Evolutionary conservation across 1,139 yeast genomes (phyloP), one percentile per base, ranked within the genome.

Genomic region (Candida tropicalis): DNA sequence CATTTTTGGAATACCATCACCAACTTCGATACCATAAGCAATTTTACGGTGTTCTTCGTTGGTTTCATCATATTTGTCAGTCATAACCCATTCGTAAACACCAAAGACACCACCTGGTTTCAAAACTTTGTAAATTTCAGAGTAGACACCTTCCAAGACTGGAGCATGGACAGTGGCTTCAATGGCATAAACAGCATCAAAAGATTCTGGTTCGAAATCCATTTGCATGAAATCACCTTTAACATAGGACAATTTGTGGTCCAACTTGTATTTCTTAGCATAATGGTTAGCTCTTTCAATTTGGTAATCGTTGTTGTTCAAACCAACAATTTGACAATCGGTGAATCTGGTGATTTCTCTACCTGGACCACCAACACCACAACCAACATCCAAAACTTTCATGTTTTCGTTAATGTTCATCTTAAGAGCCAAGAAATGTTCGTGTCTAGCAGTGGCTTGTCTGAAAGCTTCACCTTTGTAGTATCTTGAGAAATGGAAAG

Each of bases 341-440:
- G 98, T 85, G 73, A 93, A 93, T 65, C 97, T 81, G 51, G 86
- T 78, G 62, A 93, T 93, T 72, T 93, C 97, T 68, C 97, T 85
- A 28, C 97, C 98, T 58, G 99, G 99, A 34, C 99, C 99, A 63
- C 99, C 99, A 57, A 93, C 97, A 77, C 99, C 99, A 74, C 99
- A 95, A 41, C 99, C 99, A 47, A 93, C 99, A 65, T 95, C 99
- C 59, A 93, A 79, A 22, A 95, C 99, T 60, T 82, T 82, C 90
- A 87, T 87, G 56, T 81, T 79, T 58, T 84, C 87, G 58, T 75
- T 66, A 58, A 93, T 72, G 50, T 85, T 86, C 81, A 91, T 91
- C 73, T 87, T 85, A 66, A 77, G 74, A 31, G 99, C 99, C 58
- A 93, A 75, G 69, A 80, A 93, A 70, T 93, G 99, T 73, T 93